phyloP scores from a whole-genome alignment of 768 basidiomycete genomes.

The Vishniacozyma victoriae region DNA sequence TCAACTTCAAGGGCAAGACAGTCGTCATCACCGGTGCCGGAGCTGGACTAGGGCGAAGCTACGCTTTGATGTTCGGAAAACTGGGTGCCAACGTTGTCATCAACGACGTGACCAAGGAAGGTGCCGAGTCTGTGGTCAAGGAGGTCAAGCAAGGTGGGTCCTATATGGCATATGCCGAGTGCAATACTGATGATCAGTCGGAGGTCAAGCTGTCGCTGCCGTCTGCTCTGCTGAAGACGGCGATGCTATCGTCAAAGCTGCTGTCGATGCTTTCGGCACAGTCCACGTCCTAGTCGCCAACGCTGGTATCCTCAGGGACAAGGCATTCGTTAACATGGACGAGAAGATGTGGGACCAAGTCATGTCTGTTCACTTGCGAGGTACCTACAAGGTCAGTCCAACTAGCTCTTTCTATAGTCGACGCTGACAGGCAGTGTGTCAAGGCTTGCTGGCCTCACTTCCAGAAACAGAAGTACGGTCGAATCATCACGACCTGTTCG shows the following conservation, averaged over 20 bases:
- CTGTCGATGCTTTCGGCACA: constrained; percentile 76
- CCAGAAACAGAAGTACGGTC: constrained; percentile 91
- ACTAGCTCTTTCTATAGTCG: background rate
- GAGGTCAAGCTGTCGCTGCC: constrained; percentile 78
- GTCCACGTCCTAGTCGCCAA: constrained; percentile 87
- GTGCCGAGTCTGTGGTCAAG: constrained; percentile 74
- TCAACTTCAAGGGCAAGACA: constrained; percentile 82
- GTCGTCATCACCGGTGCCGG: constrained; percentile 93
- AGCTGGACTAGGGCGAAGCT: constrained; percentile 84
- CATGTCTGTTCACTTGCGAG: constrained; percentile 76
- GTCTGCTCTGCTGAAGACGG: constrained; percentile 88
- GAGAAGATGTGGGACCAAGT: constrained; percentile 94
- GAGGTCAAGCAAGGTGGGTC: constrained; percentile 70
- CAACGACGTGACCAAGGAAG: constrained; percentile 87
- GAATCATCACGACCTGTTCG: constrained; percentile 90
- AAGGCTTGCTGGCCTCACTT: constrained; percentile 96
- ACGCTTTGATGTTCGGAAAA: constrained; percentile 82
- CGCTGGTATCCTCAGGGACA: constrained; percentile 89
- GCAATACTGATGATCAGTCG: constrained; percentile 53
- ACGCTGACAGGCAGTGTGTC: constrained; percentile 58
- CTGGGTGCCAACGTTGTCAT: constrained; percentile 96
- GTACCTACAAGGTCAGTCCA: constrained; percentile 73
- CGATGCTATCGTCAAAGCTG: constrained; percentile 77
- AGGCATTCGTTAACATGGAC: constrained; percentile 81
- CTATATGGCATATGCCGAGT: too few species aligned